Percentiles rank a stretch among this genome's conserved stretches.
These are phyloP conservation scores for Acidiella bohemica DNA, from an alignment of 495 filamentous ascomycete genomes.

Conservation along the genomic window DNA sequence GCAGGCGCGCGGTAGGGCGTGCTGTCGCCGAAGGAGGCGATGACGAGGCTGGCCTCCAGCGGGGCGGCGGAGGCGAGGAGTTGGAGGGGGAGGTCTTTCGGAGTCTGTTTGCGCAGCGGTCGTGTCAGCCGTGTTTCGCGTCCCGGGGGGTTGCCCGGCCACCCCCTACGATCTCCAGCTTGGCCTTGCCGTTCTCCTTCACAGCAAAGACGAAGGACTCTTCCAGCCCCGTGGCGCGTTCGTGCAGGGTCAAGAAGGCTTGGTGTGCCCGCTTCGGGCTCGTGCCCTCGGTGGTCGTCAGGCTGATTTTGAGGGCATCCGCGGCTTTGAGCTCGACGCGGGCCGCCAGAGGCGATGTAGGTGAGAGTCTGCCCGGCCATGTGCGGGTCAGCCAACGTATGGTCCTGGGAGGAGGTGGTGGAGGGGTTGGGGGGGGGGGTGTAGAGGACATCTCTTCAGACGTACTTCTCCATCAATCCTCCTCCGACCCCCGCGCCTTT, in stretches of 20 bases:
- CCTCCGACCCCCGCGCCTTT: constrained; percentile 53
- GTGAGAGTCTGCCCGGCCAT: constrained; percentile 40
- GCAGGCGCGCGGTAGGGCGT: constrained; percentile 47
- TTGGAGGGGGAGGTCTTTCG: constrained; percentile 80
- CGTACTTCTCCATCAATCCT: constrained; percentile 60
- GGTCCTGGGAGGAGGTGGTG: too few species aligned
- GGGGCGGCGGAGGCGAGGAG: constrained; percentile 53
- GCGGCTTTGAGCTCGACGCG: constrained; percentile 49
- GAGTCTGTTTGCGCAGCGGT: constrained; percentile 47
- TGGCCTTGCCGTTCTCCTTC: constrained; percentile 77
- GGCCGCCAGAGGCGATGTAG: constrained; percentile 42
- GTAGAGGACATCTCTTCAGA: not conserved
- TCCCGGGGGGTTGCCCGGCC: too few species aligned
- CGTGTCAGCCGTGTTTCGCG: constrained; percentile 10
- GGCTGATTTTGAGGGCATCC: constrained; percentile 67
- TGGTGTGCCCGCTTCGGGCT: constrained; percentile 79
- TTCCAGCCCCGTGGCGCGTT: constrained; percentile 61
- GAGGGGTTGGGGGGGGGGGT: too few species aligned
- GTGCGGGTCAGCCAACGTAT: not conserved
- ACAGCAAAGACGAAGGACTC: constrained; percentile 76
- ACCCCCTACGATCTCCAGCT: constrained; percentile 71
- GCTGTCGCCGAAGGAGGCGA: constrained; percentile 75
- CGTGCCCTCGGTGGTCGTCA: constrained; percentile 68
- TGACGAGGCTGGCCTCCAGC: constrained; percentile 61
- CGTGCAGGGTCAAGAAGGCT: constrained; percentile 72